phyloP scores from a whole-genome alignment of 345 rosid genomes.

The Euphorbia pulcherrima region DNA sequence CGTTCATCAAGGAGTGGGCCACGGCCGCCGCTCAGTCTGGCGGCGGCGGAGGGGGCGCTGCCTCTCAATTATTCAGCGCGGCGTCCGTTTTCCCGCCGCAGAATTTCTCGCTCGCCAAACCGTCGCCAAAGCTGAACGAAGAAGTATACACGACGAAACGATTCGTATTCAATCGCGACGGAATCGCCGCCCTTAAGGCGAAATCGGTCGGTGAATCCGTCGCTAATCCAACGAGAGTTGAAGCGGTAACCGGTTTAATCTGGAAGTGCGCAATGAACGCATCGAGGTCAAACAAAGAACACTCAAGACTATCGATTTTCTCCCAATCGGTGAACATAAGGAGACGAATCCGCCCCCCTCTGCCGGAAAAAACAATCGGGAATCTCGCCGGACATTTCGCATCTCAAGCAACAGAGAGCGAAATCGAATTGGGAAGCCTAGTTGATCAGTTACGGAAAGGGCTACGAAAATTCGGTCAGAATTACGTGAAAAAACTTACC shows the following conservation, averaged over 20 bases:
- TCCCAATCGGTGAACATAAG: slow-evolving; percentile 19
- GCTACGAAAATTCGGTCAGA: slow-evolving; percentile 1
- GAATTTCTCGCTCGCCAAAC: neutral
- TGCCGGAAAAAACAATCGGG: slow-evolving; percentile 10
- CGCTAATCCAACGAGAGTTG: slow-evolving; percentile 20
- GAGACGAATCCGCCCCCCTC: neutral
- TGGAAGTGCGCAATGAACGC: slow-evolving; percentile 26
- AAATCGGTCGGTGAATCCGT: slow-evolving; percentile 12
- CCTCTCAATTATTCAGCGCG: neutral
- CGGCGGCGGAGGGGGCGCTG: neutral
- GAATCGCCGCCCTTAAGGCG: slow-evolving; percentile 12
- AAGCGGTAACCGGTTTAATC: slow-evolving; percentile 22
- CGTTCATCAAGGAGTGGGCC: slow-evolving; percentile 19
- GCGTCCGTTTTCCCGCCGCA: slow-evolving; percentile 8
- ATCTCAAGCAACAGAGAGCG: slow-evolving; percentile 5
- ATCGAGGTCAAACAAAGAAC: slow-evolving; percentile 5
- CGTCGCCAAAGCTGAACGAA: neutral
- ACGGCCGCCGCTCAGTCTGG: neutral
- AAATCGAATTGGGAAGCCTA: slow-evolving; percentile 21
- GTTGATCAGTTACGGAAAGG: slow-evolving; percentile 25
- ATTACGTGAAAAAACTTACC: slow-evolving; percentile 10
- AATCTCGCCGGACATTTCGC: slow-evolving; percentile 18
- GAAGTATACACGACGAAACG: slow-evolving; percentile 8
- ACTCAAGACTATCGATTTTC: neutral
- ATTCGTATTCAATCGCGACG: slow-evolving; percentile 13